Conservation (phyloP, 805 yeast genomes). For the Ogataea pignaliae region DNA sequence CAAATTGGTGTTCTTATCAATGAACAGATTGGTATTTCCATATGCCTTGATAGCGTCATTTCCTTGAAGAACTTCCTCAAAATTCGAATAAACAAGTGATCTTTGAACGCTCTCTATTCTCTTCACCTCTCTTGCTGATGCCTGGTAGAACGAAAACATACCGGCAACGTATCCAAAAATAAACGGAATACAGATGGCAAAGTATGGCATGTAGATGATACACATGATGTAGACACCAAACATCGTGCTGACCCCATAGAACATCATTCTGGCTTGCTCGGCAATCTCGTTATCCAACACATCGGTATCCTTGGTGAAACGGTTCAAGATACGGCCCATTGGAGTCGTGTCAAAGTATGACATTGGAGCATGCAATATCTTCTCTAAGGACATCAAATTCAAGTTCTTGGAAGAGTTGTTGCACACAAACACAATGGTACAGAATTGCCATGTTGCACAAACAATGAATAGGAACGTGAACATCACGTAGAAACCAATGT, state of each 20-base stretch:
- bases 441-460: conserved; percentile 38
- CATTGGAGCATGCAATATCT: conserved; percentile 75
- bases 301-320: conserved; percentile 87
- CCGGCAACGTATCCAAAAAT: conserved; percentile 39
- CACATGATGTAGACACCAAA: conserved; percentile 62
- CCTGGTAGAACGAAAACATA: conserved; percentile 56
- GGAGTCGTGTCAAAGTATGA: conserved; percentile 82
- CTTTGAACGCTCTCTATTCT: conserved; percentile 70
- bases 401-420: conserved; percentile 51
- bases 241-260: conserved; percentile 50
- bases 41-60: conserved; percentile 61
- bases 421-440: conserved; percentile 43
- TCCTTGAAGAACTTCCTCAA: conserved; percentile 68
- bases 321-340: conserved; percentile 76
- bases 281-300: conserved; percentile 74
- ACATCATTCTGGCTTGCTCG: conserved; percentile 61
- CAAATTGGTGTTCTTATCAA: conserved; percentile 38
- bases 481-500: conserved; percentile 72
- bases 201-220: conserved; percentile 70
- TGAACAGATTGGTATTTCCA: conserved; percentile 41
- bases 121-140: conserved; percentile 71
- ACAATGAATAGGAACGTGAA: conserved; percentile 47
- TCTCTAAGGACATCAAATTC: conserved; percentile 52
- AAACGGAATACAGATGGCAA: conserved; percentile 62
- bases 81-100: conserved; percentile 65